Conservation (phyloP, 768 basidiomycete species). For the Lentinula lateritia region DNA sequence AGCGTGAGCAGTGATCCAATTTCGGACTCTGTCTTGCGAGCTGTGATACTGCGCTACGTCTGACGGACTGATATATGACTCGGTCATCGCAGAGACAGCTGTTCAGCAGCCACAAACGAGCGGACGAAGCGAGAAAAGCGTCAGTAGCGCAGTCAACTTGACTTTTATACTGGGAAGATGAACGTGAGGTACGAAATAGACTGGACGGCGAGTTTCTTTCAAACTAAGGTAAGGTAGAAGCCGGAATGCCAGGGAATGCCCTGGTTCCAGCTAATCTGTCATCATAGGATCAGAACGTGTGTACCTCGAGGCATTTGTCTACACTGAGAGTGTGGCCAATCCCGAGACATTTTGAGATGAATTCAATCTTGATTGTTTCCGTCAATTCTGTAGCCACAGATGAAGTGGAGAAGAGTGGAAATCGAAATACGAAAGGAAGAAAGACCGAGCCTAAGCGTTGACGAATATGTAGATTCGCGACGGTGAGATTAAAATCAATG, state of each 20-base stretch:
- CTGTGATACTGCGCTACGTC: constrained; percentile 52
- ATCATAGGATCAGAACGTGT: constrained; percentile 41
- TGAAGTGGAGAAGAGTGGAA: not conserved
- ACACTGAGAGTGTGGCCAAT: not conserved
- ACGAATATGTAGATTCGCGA: not conserved
- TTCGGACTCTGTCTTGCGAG: constrained; percentile 55
- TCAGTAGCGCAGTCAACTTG: constrained; percentile 19
- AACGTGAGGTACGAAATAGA: constrained; percentile 2
- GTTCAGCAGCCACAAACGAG: constrained; percentile 14
- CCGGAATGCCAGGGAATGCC: not conserved
- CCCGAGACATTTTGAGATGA: not conserved
- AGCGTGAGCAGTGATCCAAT: constrained; percentile 53
- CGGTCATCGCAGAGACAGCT: constrained; percentile 43
- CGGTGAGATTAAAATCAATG: too few relatives aligned
- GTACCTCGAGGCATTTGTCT: constrained; percentile 32
- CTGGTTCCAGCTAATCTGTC: constrained; percentile 21
- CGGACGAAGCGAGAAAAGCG: constrained; percentile 18
- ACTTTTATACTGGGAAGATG: constrained; percentile 26
- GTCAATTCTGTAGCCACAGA: not conserved
- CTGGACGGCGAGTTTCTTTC: not conserved
- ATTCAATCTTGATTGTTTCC: not conserved
- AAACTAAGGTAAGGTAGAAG: not conserved
- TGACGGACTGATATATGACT: constrained; percentile 56
- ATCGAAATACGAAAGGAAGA: not conserved
- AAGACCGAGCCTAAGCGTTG: not conserved